Percentiles rank a stretch among this genome's conserved stretches.
Conservation (phyloP, 306 rosid species). For the Begonia masoniana region DNA sequence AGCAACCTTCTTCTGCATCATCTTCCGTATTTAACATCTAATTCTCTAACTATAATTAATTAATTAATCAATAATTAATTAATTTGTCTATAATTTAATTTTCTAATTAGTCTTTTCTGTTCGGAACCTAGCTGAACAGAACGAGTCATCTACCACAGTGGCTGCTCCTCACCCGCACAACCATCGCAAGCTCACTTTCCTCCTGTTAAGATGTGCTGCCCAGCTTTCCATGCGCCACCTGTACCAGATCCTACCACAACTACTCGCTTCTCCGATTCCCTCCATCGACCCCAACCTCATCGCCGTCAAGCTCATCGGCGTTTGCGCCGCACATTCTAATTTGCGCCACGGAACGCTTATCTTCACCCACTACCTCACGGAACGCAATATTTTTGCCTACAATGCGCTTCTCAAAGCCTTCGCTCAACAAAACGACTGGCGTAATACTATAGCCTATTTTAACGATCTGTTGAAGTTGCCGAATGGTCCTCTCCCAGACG, state of each 20-base stretch:
- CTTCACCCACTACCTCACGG: slow-evolving; percentile 16
- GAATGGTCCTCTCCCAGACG: slow-evolving; percentile 23
- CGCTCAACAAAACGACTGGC: slow-evolving; percentile 31
- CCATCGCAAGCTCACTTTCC: slow-evolving; percentile 26
- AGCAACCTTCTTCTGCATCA: too few relatives aligned
- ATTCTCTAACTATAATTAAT: too few relatives aligned
- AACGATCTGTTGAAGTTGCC: slow-evolving; percentile 11
- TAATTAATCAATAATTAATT: too few relatives aligned
- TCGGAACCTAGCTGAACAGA: too few relatives aligned
- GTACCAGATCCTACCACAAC: slow-evolving; percentile 26
- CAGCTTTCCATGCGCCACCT: slow-evolving; percentile 27
- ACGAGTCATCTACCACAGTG: slow-evolving; percentile 7
- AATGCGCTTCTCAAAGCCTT: slow-evolving; percentile 36
- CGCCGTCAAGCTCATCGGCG: slow-evolving; percentile 30
- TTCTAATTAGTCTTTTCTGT: too few relatives aligned
- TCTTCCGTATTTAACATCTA: too few relatives aligned
- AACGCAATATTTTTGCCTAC: slow-evolving; percentile 21
- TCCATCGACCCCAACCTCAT: slow-evolving; percentile 27
- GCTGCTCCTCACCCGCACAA: slow-evolving; percentile 20
- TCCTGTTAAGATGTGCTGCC: slow-evolving; percentile 17
- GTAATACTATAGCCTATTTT: slow-evolving; percentile 13
- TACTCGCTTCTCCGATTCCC: slow-evolving; percentile 17
- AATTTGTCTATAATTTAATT: too few relatives aligned
- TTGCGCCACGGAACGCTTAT: slow-evolving; percentile 15
- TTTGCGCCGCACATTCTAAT: slow-evolving; percentile 15